A percentile compares a stretch with the other conserved stretches of the same genome.
phyloP scores from a whole-genome alignment of 2,329 filamentous ascomycete species.

The Neoscytalidium dimidiatum region DNA sequence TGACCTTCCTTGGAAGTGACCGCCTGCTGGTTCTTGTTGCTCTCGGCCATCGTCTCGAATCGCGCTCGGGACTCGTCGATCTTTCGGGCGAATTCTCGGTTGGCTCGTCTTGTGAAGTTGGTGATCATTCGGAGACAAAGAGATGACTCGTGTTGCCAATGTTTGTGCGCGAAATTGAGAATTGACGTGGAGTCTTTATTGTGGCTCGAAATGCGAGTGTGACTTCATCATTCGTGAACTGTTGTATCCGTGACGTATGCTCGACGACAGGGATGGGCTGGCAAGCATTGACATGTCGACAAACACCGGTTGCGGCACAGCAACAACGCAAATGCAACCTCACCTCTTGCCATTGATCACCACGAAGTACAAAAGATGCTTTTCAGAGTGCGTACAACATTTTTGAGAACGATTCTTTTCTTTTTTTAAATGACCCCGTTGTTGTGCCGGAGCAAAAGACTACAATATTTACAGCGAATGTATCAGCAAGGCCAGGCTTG shows the following conservation, averaged over 20 bases:
- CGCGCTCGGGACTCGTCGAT: slow-evolving; percentile 12
- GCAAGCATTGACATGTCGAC: not conserved
- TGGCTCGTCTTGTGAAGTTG: slow-evolving; percentile 9
- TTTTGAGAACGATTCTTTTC: not conserved
- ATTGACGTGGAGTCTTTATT: not conserved
- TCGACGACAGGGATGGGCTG: not conserved
- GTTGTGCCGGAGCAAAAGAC: not conserved
- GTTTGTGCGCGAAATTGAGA: not conserved
- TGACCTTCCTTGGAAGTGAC: slow-evolving; percentile 40
- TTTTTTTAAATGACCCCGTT: not conserved
- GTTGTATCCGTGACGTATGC: not conserved
- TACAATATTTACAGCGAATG: slow-evolving; percentile 13
- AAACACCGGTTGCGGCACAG: not conserved
- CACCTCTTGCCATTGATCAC: not conserved
- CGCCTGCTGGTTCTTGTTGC: slow-evolving; percentile 4
- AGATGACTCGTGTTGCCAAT: not conserved
- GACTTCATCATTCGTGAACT: not conserved
- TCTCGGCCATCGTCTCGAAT: slow-evolving; percentile 13
- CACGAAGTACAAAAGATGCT: not conserved
- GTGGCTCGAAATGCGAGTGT: not conserved
- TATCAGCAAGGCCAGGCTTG: slow-evolving; percentile 7
- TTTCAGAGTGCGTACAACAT: not conserved
- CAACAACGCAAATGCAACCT: not conserved
- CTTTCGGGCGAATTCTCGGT: slow-evolving; percentile 16
- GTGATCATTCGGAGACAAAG: not conserved